Conservation (phyloP, 139 green algal species). For the Raphidocelis subcapitata region DNA sequence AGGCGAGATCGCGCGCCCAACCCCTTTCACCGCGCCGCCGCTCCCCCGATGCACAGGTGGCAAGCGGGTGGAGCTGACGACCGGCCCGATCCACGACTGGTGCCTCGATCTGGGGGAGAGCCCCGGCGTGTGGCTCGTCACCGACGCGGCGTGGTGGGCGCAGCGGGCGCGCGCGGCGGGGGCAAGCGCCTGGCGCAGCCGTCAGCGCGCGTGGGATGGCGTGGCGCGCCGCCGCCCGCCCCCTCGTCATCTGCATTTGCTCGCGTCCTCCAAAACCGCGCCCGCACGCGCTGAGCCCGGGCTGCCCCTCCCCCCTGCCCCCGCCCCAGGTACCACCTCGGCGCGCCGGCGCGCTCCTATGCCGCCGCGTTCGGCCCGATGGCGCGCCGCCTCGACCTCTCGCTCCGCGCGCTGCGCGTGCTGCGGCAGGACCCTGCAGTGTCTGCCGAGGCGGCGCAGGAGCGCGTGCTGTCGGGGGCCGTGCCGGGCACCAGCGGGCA, state of each 20-base stretch:
- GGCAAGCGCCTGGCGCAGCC: background rate
- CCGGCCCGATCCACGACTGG: slow-evolving; percentile 37
- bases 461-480: slow-evolving; percentile 11
- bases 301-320: background rate
- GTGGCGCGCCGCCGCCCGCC: background rate
- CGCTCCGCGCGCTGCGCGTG: background rate
- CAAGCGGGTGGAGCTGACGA: background rate
- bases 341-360: background rate
- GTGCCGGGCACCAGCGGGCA: background rate
- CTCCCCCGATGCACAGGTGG: slow-evolving; percentile 8
- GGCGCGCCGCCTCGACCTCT: slow-evolving; percentile 7
- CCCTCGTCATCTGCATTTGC: background rate
- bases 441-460: slow-evolving; percentile 4
- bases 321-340: slow-evolving; percentile 19
- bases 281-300: too few relatives aligned
- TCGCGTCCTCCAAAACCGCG: too few relatives aligned
- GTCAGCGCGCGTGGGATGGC: background rate
- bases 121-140: slow-evolving; percentile 39
- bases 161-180: background rate
- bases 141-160: slow-evolving; percentile 36
- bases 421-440: slow-evolving; percentile 5
- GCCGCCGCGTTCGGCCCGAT: background rate
- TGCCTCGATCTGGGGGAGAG: slow-evolving; percentile 39
- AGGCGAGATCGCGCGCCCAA: too few relatives aligned
- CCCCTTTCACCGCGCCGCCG: too few relatives aligned